Percentiles rank a stretch among this genome's conserved stretches.
phyloP scores from a whole-genome alignment of 1,284 basidiomycete species.

The Cryptococcus sp. region DNA sequence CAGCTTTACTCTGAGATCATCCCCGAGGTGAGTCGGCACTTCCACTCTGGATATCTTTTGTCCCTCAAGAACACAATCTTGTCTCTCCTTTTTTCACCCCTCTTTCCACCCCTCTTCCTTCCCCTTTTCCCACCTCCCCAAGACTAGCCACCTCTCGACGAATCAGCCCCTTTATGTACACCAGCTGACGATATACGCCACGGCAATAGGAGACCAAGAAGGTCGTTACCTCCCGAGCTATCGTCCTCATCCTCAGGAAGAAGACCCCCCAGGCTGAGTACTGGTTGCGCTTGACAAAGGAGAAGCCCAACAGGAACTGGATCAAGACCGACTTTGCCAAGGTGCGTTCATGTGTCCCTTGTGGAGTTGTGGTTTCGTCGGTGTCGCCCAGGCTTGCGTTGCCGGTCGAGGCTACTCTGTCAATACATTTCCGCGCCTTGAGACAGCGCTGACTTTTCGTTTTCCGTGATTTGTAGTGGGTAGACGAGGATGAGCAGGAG shows the following conservation, averaged over 20 bases:
- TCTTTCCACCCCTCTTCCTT: not conserved
- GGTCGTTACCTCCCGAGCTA: conserved; percentile 61
- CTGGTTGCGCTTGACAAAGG: conserved; percentile 87
- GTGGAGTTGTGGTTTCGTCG: not conserved
- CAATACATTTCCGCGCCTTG: not conserved
- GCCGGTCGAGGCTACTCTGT: no score
- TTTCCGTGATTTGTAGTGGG: conserved; percentile 57
- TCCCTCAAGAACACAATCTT: not conserved
- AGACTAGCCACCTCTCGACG: not conserved
- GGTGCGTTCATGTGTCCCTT: conserved; percentile 30
- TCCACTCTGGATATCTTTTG: not conserved
- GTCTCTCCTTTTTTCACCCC: not conserved
- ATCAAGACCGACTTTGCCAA: conserved; percentile 88
- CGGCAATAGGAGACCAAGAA: conserved; percentile 60
- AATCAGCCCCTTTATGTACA: not conserved
- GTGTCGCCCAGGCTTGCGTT: not conserved
- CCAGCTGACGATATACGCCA: no score
- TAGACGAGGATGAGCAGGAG: conserved; percentile 92
- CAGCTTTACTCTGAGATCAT: conserved; percentile 69
- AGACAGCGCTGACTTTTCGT: not conserved
- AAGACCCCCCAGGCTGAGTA: conserved; percentile 70
- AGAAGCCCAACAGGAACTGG: conserved; percentile 71
- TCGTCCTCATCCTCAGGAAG: conserved; percentile 71
- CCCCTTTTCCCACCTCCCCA: not conserved
- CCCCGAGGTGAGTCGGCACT: conserved; percentile 59